These are phyloP conservation scores for Aspergillus nomiae DNA, from an alignment of 2,329 filamentous ascomycete genomes.

Conservation along the genomic window DNA sequence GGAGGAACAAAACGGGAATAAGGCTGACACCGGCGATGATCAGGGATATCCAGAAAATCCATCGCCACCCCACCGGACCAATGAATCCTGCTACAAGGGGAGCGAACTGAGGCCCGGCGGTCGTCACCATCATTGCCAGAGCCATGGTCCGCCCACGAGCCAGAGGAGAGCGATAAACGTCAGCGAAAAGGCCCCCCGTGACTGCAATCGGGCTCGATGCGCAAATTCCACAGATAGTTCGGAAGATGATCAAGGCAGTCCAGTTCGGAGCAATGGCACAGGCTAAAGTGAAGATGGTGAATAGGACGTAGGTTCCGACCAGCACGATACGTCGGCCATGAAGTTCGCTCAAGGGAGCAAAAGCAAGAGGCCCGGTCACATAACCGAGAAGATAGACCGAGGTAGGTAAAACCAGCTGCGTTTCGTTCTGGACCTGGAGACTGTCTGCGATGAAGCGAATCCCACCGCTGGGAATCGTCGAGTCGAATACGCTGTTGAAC, in stretches of 20 bases:
- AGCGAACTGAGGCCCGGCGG: neutral
- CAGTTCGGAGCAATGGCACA: constrained; percentile 46
- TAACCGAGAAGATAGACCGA: constrained; percentile 31
- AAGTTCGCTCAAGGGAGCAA: constrained; percentile 43
- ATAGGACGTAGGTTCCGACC: constrained; percentile 50
- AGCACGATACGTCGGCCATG: constrained; percentile 43
- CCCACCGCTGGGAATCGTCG: neutral
- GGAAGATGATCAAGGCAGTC: constrained; percentile 41
- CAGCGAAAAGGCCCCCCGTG: constrained; percentile 46
- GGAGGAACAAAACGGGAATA: neutral
- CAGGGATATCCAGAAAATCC: neutral
- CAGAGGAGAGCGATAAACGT: constrained; percentile 43
- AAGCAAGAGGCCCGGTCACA: constrained; percentile 40
- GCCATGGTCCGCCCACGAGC: constrained; percentile 39
- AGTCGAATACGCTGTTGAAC: constrained; percentile 6
- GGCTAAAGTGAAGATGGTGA: constrained; percentile 40
- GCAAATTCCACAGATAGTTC: constrained; percentile 42
- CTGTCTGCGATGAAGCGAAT: neutral
- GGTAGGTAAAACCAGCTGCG: neutral
- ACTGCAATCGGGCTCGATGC: constrained; percentile 45
- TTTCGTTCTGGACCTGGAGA: neutral
- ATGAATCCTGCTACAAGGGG: neutral
- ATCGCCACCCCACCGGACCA: neutral
- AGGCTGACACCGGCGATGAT: neutral
- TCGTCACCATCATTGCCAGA: constrained; percentile 34